Conservation (phyloP, 768 basidiomycete species). For the Podaxis pistillaris region DNA sequence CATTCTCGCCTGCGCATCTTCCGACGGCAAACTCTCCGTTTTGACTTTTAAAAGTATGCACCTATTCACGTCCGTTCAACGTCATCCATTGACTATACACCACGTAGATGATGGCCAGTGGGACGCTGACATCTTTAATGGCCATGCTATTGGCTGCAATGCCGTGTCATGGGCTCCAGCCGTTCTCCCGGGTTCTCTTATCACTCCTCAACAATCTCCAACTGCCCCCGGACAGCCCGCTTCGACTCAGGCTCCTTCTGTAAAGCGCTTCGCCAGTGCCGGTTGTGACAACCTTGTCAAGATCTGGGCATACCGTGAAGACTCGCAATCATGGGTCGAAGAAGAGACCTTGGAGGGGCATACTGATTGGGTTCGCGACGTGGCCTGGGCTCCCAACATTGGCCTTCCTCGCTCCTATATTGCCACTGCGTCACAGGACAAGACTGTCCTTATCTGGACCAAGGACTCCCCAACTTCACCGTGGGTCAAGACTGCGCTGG, state of each 20-base stretch:
- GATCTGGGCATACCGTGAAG: constrained; percentile 90
- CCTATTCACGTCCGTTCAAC: neutral
- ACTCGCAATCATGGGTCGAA: constrained; percentile 85
- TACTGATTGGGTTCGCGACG: constrained; percentile 96
- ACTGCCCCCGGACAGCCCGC: constrained; percentile 45
- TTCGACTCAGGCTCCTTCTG: constrained; percentile 44
- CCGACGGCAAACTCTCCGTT: constrained; percentile 96
- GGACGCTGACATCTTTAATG: constrained; percentile 93
- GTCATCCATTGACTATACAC: neutral
- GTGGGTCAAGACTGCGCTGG: constrained; percentile 81
- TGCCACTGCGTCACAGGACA: constrained; percentile 94
- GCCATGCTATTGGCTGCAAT: constrained; percentile 95
- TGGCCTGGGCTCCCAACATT: constrained; percentile 98
- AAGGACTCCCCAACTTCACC: constrained; percentile 71
- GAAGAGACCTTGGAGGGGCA: constrained; percentile 92
- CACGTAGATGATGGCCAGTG: constrained; percentile 89
- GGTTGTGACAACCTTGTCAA: constrained; percentile 96
- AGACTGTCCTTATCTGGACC: constrained; percentile 89
- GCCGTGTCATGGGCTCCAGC: constrained; percentile 98
- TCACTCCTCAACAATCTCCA: constrained; percentile 59
- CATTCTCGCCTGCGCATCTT: constrained; percentile 94
- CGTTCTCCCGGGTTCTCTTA: constrained; percentile 80
- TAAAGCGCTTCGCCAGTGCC: constrained; percentile 92
- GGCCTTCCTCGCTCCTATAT: constrained; percentile 94
- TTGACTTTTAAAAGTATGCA: constrained; percentile 90